Evolutionary conservation across 225 moss, liverwort and hornwort species (phyloP), one percentile per base, ranked within the genome.

Genomic region (Antitrichia curtipendula): DNA sequence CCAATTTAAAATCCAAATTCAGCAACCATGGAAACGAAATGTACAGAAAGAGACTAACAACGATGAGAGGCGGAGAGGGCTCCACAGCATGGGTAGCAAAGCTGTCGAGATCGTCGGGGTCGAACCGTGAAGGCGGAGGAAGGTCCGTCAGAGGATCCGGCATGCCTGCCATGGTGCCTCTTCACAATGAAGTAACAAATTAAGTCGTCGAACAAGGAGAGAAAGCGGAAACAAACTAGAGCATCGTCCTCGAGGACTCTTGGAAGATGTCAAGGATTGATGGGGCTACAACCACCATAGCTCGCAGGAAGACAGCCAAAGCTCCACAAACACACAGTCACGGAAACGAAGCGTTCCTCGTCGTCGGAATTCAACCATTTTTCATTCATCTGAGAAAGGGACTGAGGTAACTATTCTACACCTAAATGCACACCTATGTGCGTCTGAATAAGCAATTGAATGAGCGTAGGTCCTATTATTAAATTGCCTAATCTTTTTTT

Each of bases 91-190:
- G 84, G 64, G 84, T 81, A 52, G 90, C 95, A 43, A 99, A 97
- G 64, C 82, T 91, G 66, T 96, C 90, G 84, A 97, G 95, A 80
- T 96, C 98, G 75, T 97, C 98, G 75, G 96, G 95, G 87, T 97
- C 97, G 82, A 97, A 97, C 29, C 98, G 95, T 11, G 97, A 99
- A 10, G 98, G 97, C 7, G 98, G 98, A 80, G 97, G 96, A 12
- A 89, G 87, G 59, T 97, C 97, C 40, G 95, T 94, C 63, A 99
- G 93, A 50, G 97, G 97, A 90, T 99, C 97, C 40, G 95, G 93
- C 95, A 97, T 96, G 75, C 91, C 91, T 59, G 91, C 91, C 91
- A 92, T 90, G 21, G 77, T 52, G 70, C 47, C 85, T 40, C 66
- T 56, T 52, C 78, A 47, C 71, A 29, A 41, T 32, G 79, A 62